Evolutionary conservation across 306 rosid genomes (phyloP).

Genomic region (Gillenia trifoliata): DNA sequence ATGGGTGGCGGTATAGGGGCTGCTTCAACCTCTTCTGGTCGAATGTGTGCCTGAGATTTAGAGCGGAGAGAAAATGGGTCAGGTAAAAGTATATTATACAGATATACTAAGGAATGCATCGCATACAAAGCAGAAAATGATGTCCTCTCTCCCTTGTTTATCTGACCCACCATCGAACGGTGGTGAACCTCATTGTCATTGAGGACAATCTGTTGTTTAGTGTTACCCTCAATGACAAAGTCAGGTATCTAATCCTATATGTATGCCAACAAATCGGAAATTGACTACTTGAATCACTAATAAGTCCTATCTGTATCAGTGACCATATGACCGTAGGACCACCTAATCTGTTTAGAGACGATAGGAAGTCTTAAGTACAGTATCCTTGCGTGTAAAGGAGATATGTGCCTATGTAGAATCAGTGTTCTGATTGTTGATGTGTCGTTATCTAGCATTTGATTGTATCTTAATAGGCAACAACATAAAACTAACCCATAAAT

Average conservation of each 20-base stretch:
- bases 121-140: conserved; percentile 3
- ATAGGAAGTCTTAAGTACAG: not conserved
- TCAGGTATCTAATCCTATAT: conserved; percentile 2
- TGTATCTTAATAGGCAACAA: conserved; percentile 3
- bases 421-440: conserved; percentile 5
- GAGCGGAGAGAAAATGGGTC: conserved; percentile 6
- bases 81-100: not conserved
- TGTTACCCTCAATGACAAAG: not conserved
- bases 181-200: not conserved
- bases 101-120: not conserved
- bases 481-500: not conserved
- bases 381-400: conserved; percentile 23
- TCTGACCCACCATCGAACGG: not conserved
- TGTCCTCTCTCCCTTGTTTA: not conserved
- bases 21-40: conserved; percentile 99
- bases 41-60: conserved; percentile 79
- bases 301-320: conserved; percentile 9
- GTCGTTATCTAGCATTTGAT: conserved; percentile 16
- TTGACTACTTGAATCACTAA: conserved; percentile 1
- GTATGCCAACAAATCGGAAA: not conserved
- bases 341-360: conserved; percentile 15
- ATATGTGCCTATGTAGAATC: conserved; percentile 8
- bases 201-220: not conserved
- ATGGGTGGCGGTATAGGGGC: conserved; percentile 97
- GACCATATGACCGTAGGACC: conserved; percentile 21